Conservation (phyloP, 306 rosid species). For the Carpinus viminea region DNA sequence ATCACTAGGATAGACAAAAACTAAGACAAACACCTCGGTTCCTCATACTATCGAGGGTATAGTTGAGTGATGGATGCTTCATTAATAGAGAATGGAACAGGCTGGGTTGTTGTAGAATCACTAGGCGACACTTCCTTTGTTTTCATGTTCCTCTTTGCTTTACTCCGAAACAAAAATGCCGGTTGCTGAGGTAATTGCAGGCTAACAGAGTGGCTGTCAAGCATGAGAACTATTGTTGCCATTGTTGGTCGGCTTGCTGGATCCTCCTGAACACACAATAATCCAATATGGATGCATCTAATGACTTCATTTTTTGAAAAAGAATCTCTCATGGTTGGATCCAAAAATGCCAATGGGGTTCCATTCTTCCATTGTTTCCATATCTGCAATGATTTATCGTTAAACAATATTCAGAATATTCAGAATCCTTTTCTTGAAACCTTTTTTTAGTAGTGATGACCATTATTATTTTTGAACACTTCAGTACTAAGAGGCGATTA, state of each 20-base stretch:
- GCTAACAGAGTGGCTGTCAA: not conserved
- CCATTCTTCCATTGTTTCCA: constrained; percentile 55
- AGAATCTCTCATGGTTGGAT: constrained; percentile 10
- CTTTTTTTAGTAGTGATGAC: not conserved
- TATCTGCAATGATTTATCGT: constrained; percentile 29
- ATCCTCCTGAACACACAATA: constrained; percentile 37
- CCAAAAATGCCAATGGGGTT: constrained; percentile 21
- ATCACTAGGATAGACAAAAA: no score
- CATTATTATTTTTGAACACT: no score
- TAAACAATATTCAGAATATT: not conserved
- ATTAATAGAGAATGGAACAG: no score
- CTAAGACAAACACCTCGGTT: no score
- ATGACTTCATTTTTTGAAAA: constrained; percentile 8
- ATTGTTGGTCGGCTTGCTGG: constrained; percentile 28
- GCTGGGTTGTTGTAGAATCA: no score
- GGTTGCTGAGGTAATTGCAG: not conserved
- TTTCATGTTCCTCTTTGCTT: not conserved
- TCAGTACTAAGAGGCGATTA: not conserved
- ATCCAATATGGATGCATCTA: constrained; percentile 31
- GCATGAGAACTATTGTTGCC: constrained; percentile 29
- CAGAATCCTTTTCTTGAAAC: not conserved
- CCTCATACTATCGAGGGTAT: no score
- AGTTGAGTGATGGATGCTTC: no score
- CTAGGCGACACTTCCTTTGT: not conserved
- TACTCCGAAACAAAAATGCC: not conserved